Percentiles rank a stretch among this genome's conserved stretches.
Conservation (phyloP, 176 grass and related monocot genomes). For the Poa pratensis region DNA sequence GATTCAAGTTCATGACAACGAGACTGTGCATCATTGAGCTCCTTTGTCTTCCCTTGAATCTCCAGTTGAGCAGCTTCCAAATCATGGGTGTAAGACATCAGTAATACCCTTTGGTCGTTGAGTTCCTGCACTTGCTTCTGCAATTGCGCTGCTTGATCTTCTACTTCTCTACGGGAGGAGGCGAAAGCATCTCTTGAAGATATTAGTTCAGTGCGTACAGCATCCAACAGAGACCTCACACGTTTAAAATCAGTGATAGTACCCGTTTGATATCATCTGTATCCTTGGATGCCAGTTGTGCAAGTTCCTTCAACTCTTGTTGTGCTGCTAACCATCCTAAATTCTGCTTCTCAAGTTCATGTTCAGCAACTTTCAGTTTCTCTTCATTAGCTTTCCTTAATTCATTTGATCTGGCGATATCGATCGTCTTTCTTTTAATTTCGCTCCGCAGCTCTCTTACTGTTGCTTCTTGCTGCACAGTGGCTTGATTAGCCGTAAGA, state of each 20-base stretch:
- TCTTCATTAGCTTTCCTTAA: slow-evolving; percentile 57
- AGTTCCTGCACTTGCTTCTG: slow-evolving; percentile 61
- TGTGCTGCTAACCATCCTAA: slow-evolving; percentile 64
- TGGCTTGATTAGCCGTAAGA: slow-evolving; percentile 48
- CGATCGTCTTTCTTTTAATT: slow-evolving; percentile 60
- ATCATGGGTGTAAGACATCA: slow-evolving; percentile 66
- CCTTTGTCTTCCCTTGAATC: slow-evolving; percentile 53
- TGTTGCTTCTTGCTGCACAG: slow-evolving; percentile 58
- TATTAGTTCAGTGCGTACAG: slow-evolving; percentile 70
- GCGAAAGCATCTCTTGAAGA: slow-evolving; percentile 72
- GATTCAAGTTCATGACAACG: slow-evolving; percentile 62
- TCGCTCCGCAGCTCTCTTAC: slow-evolving; percentile 53
- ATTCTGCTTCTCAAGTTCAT: slow-evolving; percentile 67
- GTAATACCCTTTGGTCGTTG: slow-evolving; percentile 53
- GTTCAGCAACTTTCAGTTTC: slow-evolving; percentile 60
- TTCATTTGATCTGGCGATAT: slow-evolving; percentile 62
- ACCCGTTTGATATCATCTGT: slow-evolving; percentile 58
- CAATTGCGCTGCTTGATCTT: slow-evolving; percentile 63
- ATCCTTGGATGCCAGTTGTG: slow-evolving; percentile 53
- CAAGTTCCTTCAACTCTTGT: slow-evolving; percentile 75
- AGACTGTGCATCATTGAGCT: slow-evolving; percentile 52
- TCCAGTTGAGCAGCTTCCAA: slow-evolving; percentile 67
- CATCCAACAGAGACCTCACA: slow-evolving; percentile 72
- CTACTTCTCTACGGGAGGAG: slow-evolving; percentile 60
- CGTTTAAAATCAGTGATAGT: slow-evolving; percentile 60